phyloP scores from a whole-genome alignment of 805 yeast species.

The Kazachstania psychrophila region DNA sequence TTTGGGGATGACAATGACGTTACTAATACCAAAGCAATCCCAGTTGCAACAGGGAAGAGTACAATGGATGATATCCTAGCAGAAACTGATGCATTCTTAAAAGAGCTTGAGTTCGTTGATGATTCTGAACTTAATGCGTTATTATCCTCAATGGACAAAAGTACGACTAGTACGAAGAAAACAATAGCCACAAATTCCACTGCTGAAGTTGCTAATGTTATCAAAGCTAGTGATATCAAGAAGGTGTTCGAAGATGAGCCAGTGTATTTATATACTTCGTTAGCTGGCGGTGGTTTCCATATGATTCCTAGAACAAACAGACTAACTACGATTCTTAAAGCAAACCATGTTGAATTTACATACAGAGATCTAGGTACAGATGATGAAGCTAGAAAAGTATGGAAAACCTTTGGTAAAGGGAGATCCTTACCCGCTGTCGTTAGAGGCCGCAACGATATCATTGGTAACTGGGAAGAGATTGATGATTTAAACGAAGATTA shows the following conservation, averaged over 20 bases:
- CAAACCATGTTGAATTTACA: constrained; percentile 58
- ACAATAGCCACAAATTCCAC: neutral
- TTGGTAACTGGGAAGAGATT: constrained; percentile 79
- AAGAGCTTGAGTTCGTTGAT: constrained; percentile 20
- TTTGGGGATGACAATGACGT: neutral
- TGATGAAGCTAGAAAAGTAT: constrained; percentile 71
- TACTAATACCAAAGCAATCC: too few species aligned
- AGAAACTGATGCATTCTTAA: constrained; percentile 28
- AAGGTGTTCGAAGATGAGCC: constrained; percentile 40
- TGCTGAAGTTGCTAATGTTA: neutral
- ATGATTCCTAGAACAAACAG: constrained; percentile 71
- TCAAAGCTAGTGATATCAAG: constrained; percentile 14
- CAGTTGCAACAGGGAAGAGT: neutral
- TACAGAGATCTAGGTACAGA: constrained; percentile 81
- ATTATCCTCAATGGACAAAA: constrained; percentile 10
- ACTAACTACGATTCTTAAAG: constrained; percentile 61
- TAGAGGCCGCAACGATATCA: constrained; percentile 68
- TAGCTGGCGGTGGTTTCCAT: constrained; percentile 78
- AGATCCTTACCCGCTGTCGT: constrained; percentile 77
- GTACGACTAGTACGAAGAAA: neutral
- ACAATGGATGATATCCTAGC: constrained; percentile 14
- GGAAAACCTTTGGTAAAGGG: constrained; percentile 70
- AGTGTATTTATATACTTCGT: constrained; percentile 70
- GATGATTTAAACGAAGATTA: constrained; percentile 82
- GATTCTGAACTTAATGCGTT: constrained; percentile 16